Evolutionary conservation across 2,329 filamentous ascomycete species (phyloP).

Genomic region (Colletotrichum trifolii): DNA sequence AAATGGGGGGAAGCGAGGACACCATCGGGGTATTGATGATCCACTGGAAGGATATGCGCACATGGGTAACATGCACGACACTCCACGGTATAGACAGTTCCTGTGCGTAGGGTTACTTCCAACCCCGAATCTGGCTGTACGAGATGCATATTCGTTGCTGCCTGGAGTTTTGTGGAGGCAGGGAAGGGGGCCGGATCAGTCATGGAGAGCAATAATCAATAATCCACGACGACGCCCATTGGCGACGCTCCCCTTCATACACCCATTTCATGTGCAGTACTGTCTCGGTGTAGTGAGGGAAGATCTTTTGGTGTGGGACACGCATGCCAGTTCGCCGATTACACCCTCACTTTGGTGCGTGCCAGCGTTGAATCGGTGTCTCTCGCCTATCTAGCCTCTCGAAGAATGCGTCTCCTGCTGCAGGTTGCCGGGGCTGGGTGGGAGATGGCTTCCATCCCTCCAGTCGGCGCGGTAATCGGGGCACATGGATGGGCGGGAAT

Average conservation of each 20-base stretch:
- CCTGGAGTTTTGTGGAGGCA: no score
- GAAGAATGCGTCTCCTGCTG: constrained; percentile 3
- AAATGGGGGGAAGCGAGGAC: no score
- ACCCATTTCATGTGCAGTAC: not conserved
- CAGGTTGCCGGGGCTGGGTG: not conserved
- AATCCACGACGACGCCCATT: no score
- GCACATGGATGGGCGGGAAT: not conserved
- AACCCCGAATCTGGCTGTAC: no score
- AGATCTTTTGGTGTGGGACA: not conserved
- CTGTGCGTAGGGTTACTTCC: no score
- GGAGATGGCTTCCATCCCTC: not conserved
- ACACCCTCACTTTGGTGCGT: constrained; percentile 6
- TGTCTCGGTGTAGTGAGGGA: not conserved
- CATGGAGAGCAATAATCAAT: no score
- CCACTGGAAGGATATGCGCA: no score
- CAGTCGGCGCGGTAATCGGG: not conserved
- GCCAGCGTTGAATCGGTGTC: constrained; percentile 5
- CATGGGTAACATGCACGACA: no score
- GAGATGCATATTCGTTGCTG: no score
- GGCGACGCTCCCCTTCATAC: not conserved
- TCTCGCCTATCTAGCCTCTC: constrained; percentile 4
- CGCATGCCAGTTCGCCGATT: constrained; percentile 28
- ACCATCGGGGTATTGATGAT: no score
- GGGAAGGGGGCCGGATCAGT: no score
- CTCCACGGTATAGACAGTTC: no score